These are phyloP conservation scores for Tetrahymena thermophila DNA, from an alignment of 73 alveolate genomes.

Conservation along the genomic window DNA sequence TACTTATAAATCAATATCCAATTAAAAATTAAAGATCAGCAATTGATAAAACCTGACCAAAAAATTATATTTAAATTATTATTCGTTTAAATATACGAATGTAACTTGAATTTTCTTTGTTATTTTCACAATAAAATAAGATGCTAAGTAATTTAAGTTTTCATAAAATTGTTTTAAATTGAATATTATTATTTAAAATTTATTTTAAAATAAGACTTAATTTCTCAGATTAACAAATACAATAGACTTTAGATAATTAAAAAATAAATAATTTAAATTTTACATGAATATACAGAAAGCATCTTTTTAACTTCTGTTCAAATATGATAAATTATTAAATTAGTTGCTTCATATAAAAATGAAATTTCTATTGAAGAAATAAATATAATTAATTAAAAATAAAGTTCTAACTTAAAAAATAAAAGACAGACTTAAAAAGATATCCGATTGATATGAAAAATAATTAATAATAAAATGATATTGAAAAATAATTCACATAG, in stretches of 20 bases:
- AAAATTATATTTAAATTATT: too few species aligned
- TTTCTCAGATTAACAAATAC: background rate
- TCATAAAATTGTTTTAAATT: too few species aligned
- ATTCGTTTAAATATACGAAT: too few species aligned
- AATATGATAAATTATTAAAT: background rate
- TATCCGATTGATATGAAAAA: background rate
- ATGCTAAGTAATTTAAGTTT: too few species aligned
- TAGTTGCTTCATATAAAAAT: background rate
- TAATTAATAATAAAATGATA: background rate
- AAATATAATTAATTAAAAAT: background rate
- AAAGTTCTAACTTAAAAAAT: background rate
- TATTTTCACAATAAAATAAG: too few species aligned
- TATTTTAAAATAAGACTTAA: too few species aligned
- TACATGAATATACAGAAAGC: background rate
- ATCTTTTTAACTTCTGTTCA: background rate
- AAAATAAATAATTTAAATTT: too few species aligned
- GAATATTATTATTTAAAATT: too few species aligned
- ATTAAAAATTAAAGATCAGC: background rate
- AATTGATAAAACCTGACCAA: background rate
- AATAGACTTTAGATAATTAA: too few species aligned
- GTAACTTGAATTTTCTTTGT: background rate
- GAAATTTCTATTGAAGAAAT: background rate
- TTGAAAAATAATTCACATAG: background rate
- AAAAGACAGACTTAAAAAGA: background rate
- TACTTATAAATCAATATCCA: background rate